Conservation (phyloP, 495 filamentous ascomycete genomes). For the Penicillium verhagenii region DNA sequence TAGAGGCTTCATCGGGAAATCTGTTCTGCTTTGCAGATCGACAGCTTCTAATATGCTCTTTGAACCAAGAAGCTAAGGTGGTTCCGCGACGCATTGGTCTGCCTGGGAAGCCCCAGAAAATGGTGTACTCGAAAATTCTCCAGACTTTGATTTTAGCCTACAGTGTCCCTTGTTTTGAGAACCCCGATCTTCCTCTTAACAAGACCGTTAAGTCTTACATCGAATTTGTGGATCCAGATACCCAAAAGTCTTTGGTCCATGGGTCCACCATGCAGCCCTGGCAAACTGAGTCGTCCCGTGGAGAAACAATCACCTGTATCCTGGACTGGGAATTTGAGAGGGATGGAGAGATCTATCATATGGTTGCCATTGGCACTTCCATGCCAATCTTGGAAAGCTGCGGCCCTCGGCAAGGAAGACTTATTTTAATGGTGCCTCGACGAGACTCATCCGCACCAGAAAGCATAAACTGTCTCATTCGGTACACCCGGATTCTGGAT, state of each 20-base stretch:
- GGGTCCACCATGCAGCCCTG: constrained; percentile 16
- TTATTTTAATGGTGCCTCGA: constrained; percentile 3
- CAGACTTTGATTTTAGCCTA: constrained; percentile 44
- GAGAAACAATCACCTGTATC: constrained; percentile 50
- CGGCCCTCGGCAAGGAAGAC: neutral
- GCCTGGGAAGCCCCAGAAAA: constrained; percentile 41
- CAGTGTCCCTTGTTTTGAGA: constrained; percentile 21
- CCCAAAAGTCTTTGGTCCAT: constrained; percentile 24
- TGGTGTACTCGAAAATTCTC: constrained; percentile 42
- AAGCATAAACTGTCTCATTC: constrained; percentile 30
- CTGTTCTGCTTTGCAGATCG: constrained; percentile 46
- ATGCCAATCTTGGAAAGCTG: neutral
- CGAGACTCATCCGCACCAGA: constrained; percentile 26
- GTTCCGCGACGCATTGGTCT: constrained; percentile 45
- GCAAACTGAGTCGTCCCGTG: constrained; percentile 36
- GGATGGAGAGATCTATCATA: constrained; percentile 43
- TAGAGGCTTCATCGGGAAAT: constrained; percentile 21
- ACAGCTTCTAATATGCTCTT: constrained; percentile 38
- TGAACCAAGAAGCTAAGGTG: constrained; percentile 32
- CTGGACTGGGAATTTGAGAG: constrained; percentile 48
- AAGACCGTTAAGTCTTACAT: constrained; percentile 34
- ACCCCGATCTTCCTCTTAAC: constrained; percentile 19
- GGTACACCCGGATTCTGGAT: constrained; percentile 31
- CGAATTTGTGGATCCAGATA: constrained; percentile 44
- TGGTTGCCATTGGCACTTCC: constrained; percentile 46